Percentiles rank a stretch among this genome's conserved stretches.
phyloP scores from a whole-genome alignment of 2,329 filamentous ascomycete species.

The Fusarium tjaetaba region DNA sequence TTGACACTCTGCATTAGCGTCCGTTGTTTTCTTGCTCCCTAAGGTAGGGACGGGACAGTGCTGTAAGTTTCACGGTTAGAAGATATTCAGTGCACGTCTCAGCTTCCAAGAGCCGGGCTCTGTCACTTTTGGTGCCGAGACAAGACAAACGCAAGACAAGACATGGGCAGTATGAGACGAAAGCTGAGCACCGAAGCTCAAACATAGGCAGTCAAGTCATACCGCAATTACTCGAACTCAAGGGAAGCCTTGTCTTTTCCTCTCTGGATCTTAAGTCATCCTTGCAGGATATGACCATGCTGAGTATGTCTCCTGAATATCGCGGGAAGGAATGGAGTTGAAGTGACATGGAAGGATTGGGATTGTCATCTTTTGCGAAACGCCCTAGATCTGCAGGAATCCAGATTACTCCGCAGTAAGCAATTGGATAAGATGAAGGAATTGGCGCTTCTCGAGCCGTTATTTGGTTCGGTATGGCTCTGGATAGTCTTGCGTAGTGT shows the following conservation, averaged over 20 bases:
- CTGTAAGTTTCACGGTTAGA: not conserved
- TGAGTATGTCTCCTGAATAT: slow-evolving; percentile 24
- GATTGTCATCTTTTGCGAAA: not conserved
- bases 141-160: slow-evolving; percentile 4
- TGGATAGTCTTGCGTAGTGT: not conserved
- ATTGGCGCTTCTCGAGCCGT: not conserved
- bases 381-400: slow-evolving; percentile 6
- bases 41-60: not conserved
- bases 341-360: slow-evolving; percentile 4
- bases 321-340: not conserved
- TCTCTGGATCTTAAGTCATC: not conserved
- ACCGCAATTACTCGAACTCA: not conserved
- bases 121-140: slow-evolving; percentile 8
- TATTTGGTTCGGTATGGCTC: not conserved
- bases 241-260: not conserved
- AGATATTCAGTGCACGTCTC: not conserved
- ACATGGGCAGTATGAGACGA: slow-evolving; percentile 12
- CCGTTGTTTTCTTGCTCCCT: too few species aligned
- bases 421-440: not conserved
- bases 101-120: not conserved
- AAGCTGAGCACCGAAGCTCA: not conserved
- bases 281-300: slow-evolving; percentile 2
- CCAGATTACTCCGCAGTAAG: not conserved
- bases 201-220: not conserved
- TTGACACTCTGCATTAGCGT: too few species aligned